These are phyloP conservation scores for Parathielavia hyrcaniae DNA, from an alignment of 495 filamentous ascomycete genomes.

Conservation along the genomic window DNA sequence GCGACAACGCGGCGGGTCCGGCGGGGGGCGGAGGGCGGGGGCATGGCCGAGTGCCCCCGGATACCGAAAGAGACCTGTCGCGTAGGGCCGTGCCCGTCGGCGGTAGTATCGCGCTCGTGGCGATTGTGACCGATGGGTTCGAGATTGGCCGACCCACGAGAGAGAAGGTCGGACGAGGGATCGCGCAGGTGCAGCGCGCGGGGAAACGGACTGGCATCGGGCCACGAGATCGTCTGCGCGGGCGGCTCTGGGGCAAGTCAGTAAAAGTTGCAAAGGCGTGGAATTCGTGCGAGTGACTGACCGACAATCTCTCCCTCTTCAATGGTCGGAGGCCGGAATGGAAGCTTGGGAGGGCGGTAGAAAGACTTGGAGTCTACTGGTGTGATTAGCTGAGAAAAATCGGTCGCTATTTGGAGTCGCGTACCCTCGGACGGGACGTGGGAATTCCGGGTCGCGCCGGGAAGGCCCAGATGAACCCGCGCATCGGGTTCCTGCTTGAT, in stretches of 20 bases:
- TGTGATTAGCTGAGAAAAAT: too few species aligned
- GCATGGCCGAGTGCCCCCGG: neutral
- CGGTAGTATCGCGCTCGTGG: neutral
- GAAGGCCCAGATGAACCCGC: neutral
- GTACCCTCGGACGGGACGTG: too few species aligned
- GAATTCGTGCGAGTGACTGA: neutral
- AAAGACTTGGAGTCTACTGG: too few species aligned
- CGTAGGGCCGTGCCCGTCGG: too few species aligned
- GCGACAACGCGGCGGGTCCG: neutral
- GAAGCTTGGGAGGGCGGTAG: neutral
- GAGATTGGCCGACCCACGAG: neutral
- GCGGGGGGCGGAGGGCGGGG: neutral
- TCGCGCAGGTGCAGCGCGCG: neutral
- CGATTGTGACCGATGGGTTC: neutral
- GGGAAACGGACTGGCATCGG: neutral
- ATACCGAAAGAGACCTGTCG: too few species aligned
- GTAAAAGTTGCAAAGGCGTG: neutral
- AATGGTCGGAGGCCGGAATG: neutral
- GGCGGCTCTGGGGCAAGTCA: neutral
- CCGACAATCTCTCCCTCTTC: neutral
- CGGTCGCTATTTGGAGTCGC: too few species aligned
- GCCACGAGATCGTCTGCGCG: neutral
- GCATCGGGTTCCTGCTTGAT: slow-evolving; percentile 1
- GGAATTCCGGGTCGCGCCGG: neutral
- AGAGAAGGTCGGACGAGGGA: neutral